Conservation (phyloP, 1,284 basidiomycete species). For the Hymenochaete sp. region DNA sequence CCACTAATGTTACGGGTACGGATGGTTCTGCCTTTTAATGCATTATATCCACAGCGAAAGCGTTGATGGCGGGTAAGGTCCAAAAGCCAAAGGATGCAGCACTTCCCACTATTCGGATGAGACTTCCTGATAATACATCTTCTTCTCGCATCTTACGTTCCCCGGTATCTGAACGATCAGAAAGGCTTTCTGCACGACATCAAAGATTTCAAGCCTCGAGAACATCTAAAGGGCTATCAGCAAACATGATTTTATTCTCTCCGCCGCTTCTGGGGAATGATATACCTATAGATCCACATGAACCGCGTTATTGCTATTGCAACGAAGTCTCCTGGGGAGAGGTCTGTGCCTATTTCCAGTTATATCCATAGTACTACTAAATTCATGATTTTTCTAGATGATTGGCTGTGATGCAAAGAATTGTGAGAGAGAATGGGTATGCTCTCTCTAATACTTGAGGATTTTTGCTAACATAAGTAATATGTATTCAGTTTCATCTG, state of each 20-base stretch:
- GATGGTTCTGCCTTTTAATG: no score
- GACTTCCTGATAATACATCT: not conserved
- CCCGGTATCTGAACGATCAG: not conserved
- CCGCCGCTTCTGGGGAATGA: not conserved
- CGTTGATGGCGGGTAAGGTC: not conserved
- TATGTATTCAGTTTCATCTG: conserved; percentile 55
- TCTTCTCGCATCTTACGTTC: not conserved
- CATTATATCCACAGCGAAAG: no score
- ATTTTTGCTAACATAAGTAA: conserved; percentile 13
- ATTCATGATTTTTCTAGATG: conserved; percentile 45
- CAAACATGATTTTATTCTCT: not conserved
- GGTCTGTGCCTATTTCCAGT: conserved; percentile 36
- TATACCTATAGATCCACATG: conserved; percentile 29
- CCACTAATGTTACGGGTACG: not conserved
- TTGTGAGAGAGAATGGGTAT: conserved; percentile 72
- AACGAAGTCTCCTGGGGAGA: conserved; percentile 67
- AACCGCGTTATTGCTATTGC: conserved; percentile 70
- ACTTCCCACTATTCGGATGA: not conserved
- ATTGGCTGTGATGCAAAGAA: conserved; percentile 66
- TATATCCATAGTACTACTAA: not conserved
- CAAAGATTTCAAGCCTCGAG: no score
- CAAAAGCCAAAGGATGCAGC: not conserved
- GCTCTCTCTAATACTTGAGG: conserved; percentile 19
- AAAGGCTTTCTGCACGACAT: not conserved
- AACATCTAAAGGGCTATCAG: no score